A percentile compares a stretch with the other conserved stretches of the same genome.
phyloP scores from a whole-genome alignment of 345 rosid genomes.

The Euphorbia pulcherrima region DNA sequence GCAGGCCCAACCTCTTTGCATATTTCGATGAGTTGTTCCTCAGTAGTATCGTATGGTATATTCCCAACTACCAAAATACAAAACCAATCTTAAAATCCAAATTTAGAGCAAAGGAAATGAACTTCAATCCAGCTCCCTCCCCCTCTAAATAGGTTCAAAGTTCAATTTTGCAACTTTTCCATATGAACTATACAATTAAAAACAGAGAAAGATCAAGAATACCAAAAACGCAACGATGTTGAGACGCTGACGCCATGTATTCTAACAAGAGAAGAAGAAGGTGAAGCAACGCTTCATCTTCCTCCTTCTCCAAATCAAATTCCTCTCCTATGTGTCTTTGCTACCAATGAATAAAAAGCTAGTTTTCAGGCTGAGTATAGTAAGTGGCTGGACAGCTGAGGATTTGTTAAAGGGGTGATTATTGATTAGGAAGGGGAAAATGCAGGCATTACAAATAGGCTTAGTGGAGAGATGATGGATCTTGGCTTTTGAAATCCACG shows the following conservation, averaged over 20 bases:
- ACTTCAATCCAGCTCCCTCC: too few relatives aligned
- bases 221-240: constrained; percentile 98
- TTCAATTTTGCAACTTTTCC: not conserved
- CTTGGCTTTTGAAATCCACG: not conserved
- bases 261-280: constrained; percentile 45
- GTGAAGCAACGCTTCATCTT: constrained; percentile 66
- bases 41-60: constrained; percentile 96
- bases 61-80: constrained; percentile 68
- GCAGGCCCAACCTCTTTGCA: constrained; percentile 98
- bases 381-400: too few relatives aligned
- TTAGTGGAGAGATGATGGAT: not conserved
- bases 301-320: constrained; percentile 37
- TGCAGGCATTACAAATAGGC: not conserved
- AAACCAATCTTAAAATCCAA: not conserved
- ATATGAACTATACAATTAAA: constrained; percentile 9
- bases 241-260: constrained; percentile 78
- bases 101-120: not conserved
- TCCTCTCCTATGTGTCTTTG: not conserved
- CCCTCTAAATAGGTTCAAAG: not conserved
- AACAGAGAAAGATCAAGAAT: constrained; percentile 14
- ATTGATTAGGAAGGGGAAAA: too few relatives aligned
- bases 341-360: not conserved
- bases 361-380: not conserved
- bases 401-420: too few relatives aligned
- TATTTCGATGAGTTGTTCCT: constrained; percentile 94